phyloP scores from a whole-genome alignment of 345 rosid species.

The Gynandropsis gynandra region DNA sequence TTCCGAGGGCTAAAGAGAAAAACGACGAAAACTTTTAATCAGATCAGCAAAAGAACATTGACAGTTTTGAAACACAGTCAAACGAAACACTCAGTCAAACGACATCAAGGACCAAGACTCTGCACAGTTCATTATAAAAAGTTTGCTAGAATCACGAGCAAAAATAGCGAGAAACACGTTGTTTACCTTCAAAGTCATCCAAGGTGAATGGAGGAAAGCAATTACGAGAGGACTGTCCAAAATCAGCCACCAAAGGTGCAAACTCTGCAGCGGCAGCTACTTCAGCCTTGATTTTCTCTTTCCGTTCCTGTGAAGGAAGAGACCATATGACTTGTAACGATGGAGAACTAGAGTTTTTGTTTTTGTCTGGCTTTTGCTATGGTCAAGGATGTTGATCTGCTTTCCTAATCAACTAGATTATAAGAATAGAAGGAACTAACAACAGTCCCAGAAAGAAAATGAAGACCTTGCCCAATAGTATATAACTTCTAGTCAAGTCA shows the following conservation, averaged over 20 bases:
- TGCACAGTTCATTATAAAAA: too few relatives aligned
- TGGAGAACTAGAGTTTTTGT: neutral
- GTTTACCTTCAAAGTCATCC: conserved; percentile 84
- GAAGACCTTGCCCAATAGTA: too few relatives aligned
- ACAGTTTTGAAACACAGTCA: too few relatives aligned
- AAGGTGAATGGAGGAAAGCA: conserved; percentile 56
- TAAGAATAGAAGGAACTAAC: neutral
- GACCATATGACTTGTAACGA: conserved; percentile 13
- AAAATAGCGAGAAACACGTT: neutral
- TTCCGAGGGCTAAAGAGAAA: conserved; percentile 54
- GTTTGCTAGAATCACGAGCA: neutral
- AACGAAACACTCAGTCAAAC: too few relatives aligned
- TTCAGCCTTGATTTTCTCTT: conserved; percentile 79
- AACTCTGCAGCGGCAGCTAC: conserved; percentile 45
- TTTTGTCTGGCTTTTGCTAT: neutral
- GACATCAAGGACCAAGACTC: too few relatives aligned
- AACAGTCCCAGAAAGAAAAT: neutral
- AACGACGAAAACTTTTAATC: neutral
- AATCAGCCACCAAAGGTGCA: conserved; percentile 36
- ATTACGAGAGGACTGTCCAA: conserved; percentile 34
- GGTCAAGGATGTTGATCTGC: neutral
- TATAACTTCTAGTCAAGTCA: too few relatives aligned
- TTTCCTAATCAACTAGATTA: neutral
- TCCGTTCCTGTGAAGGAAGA: conserved; percentile 48
- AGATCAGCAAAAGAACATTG: neutral